phyloP scores from a whole-genome alignment of 257 asterid species.

The Gentiana macrophylla region DNA sequence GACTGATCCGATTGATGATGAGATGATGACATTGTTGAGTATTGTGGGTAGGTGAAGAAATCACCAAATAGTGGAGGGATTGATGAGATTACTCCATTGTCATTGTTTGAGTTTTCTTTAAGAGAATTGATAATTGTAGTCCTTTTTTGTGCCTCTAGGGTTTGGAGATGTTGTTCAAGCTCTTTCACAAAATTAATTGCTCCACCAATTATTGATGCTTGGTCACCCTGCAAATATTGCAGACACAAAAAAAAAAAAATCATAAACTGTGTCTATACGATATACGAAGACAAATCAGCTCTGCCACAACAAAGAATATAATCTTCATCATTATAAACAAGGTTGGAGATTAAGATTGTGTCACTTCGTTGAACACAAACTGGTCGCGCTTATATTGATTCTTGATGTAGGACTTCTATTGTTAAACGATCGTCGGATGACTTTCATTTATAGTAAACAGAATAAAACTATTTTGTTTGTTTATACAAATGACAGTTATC shows the following conservation, averaged over 20 bases:
- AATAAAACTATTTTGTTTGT: no score
- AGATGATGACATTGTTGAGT: conserved; percentile 11
- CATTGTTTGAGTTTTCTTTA: not conserved
- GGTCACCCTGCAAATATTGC: conserved; percentile 54
- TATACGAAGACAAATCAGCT: no score
- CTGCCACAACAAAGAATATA: no score
- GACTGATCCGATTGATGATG: conserved; percentile 3
- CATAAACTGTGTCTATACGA: not conserved
- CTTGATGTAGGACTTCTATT: no score
- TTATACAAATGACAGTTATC: no score
- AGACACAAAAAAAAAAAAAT: not conserved
- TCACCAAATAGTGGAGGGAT: conserved; percentile 22
- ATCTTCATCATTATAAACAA: no score
- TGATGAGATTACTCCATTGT: conserved; percentile 1
- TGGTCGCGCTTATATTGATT: no score
- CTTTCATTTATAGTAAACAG: no score
- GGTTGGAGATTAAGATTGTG: no score
- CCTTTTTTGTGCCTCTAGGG: conserved; percentile 27
- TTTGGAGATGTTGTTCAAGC: conserved; percentile 68
- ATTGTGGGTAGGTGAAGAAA: conserved; percentile 38
- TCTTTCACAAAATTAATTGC: conserved; percentile 85
- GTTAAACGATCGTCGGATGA: no score
- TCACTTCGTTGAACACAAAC: no score
- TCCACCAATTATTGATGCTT: conserved; percentile 87
- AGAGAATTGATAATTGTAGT: not conserved